Base-by-base conservation (phyloP, 2,329 filamentous ascomycete species). In the Talaromyces sp. region DNA sequence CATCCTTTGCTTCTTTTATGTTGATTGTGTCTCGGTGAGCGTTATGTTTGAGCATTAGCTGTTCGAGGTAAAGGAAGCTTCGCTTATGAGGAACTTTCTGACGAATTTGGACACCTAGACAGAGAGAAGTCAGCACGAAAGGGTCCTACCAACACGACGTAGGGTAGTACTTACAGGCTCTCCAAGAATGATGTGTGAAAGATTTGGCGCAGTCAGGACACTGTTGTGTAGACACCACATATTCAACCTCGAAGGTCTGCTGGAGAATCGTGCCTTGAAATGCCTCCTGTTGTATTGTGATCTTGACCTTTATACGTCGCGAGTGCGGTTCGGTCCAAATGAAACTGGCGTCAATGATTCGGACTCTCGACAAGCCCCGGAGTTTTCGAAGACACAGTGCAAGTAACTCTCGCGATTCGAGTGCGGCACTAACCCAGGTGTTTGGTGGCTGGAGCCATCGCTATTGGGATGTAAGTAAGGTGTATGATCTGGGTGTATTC, bases 281-380 rank as follows among this genome's bases (percentile, higher is more conserved):
- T 49, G 86, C 86, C 75, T 89, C 85, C 70, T 87, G 85, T 74
- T 98, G 95, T 57, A 98, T 89, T 0, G 95, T 98, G 78, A 99
- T 89, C 83, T 97, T 97, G 77, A 98, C 89, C 80, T 93, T 96
- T 69, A 98, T 86, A 76, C 95, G 85, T 74, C 92, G 86, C 72
- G 93, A 97, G 81, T 99, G 95, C 11, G 95, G 94, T 79, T 99
- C 95, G 1, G 95, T 99, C 95, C 95, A 99, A 75, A 98, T 91
- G 76, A 98, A 99, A 73, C 88, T 91, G 56, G 95, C 95, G 76
- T 99, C 95, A 73, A 97, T 93, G 73, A 99, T 95, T 67, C 95
- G 87, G 70, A 96, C 91, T 82, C 95, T 96, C 76, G 89, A 88
- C 68, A 99, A 81, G 35, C 93, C 93, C 69, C 91, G 85, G 68